Evolutionary conservation across 1,284 basidiomycete species (phyloP), one percentile per base, ranked within the genome.

Genomic region (Inonotus obliquus): DNA sequence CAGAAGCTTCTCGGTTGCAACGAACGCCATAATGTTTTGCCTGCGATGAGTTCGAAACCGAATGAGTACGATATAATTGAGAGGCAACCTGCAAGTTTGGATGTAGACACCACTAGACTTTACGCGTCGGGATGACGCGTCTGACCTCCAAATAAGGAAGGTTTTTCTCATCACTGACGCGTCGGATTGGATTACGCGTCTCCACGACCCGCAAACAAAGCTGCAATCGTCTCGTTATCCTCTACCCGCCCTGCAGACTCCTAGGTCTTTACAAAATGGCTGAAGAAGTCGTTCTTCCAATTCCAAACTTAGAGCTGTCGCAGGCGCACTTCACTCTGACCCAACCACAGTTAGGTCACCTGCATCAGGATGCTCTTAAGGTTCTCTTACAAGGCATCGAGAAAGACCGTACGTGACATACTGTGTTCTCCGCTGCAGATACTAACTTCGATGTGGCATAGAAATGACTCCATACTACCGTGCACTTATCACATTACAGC

Each of bases 381-480:
- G 78, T 82, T 2, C 77, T 98, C 41, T 76, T 94, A 63, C 83
- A 84, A 48, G 92, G 89, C 19, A 89, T 98, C 69, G 83, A 91
- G 69, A 81, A 84, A n/a, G 94, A 98, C 76, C 84, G 92, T 92
- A 69, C 66, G 88, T 79, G 63, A 44, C n/a, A 19, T 17, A 17
- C 17, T 49, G 39, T 7, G 17, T 45, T 19, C 27, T 54, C 53
- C 48, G 41, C 39, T 61, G 38, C 56, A 29, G 39, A 47, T 32
- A 27, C 27, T 39, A 38, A 62, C 52, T 35, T 41, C 23, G 21
- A 29, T 13, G 14, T 11, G 45, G 56, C 9, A 32, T 21, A 37
- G 91, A 93, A 69, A 96, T 96, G 94, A 86, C 85, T 1, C 90
- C 94, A 0, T 96, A 91, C 73, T 88, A 89, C 71, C 77, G 76